These are phyloP conservation scores for Hypoxylon sp. DNA, from an alignment of 2,329 filamentous ascomycete species.

Conservation along the genomic window DNA sequence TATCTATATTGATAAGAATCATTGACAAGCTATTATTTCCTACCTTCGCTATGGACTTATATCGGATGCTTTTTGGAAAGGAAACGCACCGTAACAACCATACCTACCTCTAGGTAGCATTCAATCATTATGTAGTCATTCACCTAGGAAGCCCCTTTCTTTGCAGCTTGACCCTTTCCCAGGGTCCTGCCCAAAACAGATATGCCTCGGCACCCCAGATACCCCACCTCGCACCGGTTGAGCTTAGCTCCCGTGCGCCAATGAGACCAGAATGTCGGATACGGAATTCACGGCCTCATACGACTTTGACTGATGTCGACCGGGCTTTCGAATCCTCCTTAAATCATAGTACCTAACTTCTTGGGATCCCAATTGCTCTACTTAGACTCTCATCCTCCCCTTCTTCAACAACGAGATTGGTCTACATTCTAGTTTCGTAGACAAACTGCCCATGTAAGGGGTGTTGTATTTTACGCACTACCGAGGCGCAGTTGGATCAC, in stretches of 20 bases:
- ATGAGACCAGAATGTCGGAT: slow-evolving; percentile 4
- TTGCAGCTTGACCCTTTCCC: background rate
- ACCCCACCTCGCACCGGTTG: slow-evolving; percentile 37
- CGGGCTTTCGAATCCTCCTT: background rate
- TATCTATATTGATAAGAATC: background rate
- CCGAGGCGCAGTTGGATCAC: slow-evolving; percentile 1
- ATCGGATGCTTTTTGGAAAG: no score
- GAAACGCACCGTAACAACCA: no score
- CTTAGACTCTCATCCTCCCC: background rate
- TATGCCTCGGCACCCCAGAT: slow-evolving; percentile 50
- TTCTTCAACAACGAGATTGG: background rate
- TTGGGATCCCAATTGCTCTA: background rate
- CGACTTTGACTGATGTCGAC: background rate
- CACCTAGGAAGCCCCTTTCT: background rate
- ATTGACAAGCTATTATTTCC: background rate
- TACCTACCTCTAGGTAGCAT: background rate
- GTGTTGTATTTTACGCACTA: background rate
- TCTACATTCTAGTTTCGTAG: background rate
- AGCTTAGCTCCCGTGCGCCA: slow-evolving; percentile 27
- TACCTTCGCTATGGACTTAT: background rate
- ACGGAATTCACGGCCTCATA: background rate
- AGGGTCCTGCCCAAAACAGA: slow-evolving; percentile 27
- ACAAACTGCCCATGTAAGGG: background rate
- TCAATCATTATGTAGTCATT: background rate
- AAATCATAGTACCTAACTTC: background rate